Percentiles rank a stretch among this genome's conserved stretches.
These are phyloP conservation scores for Quillaja saponaria DNA, from an alignment of 306 rosid genomes.

Conservation along the genomic window DNA sequence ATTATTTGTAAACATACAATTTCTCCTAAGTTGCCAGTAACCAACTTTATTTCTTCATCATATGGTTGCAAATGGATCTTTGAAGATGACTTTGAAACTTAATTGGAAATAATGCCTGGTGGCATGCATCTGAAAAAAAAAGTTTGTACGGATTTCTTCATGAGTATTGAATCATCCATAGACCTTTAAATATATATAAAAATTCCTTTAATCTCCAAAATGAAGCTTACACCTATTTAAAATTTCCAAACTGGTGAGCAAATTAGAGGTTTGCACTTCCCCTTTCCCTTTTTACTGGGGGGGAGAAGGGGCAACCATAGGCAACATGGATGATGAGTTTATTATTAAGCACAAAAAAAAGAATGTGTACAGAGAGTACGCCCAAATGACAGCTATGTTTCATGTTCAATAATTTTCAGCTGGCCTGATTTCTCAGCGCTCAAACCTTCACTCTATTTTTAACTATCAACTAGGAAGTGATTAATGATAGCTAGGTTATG, in stretches of 20 bases:
- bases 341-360: slow-evolving; percentile 15
- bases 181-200: not conserved
- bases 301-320: too few relatives aligned
- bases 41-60: not conserved
- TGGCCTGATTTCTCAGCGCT: slow-evolving; percentile 2
- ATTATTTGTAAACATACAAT: not conserved
- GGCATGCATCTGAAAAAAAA: not conserved
- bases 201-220: not conserved
- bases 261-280: not conserved
- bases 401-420: too few relatives aligned
- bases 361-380: slow-evolving; percentile 1
- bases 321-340: too few relatives aligned
- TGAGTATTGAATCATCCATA: not conserved
- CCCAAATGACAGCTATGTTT: slow-evolving; percentile 1
- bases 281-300: not conserved
- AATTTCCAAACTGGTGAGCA: not conserved
- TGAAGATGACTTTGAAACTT: slow-evolving; percentile 8
- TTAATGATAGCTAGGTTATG: not conserved
- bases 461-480: not conserved
- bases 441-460: slow-evolving; percentile 11
- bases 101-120: not conserved
- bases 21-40: not conserved
- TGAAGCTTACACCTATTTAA: not conserved
- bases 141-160: not conserved
- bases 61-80: not conserved